Evolutionary conservation across 495 filamentous ascomycete species (phyloP), one percentile per base, ranked within the genome.

Genomic region (Podospora comata): DNA sequence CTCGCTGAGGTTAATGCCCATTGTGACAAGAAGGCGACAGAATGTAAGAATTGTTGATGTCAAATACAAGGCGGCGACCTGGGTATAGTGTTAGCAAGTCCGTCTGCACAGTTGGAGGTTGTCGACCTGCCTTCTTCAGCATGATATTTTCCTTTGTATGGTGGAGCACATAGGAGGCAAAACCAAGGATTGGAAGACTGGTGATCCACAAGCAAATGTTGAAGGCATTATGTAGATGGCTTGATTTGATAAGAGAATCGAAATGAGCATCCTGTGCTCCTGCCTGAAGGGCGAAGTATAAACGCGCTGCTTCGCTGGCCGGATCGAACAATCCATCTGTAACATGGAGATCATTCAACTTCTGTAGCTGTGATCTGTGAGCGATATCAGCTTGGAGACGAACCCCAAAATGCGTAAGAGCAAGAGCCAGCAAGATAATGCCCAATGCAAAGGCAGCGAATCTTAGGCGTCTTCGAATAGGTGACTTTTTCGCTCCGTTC

Each of bases 121-220:
- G 53, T 0, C 13, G 2, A 44, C 61, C 27, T 67, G 72, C 73
- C 20, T 64, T 65, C 53, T 19, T 27, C 20, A 75, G 30, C 5
- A 65, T 13, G 2, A 44, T 15, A 53, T 65, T 30, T 7, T 44
- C 23, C 28, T 39, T 71, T 54, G 64, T 26, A 26, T 64, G 61
- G 58, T 71, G 66, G 7, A 72, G 34, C 7, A 68, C 64, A 19
- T 65, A 68, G 0, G 64, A n/a, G 0, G 62, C 65, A 16, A 54
- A 62, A 1, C 1, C 65, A 18, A 75, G 15, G 5, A 65, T 44
- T 3, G 67, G 62, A 0, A 73, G n/a, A 28, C 53, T 70, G 23
- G 65, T 60, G 32, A 75, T n/a, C 71, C 73, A 75, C 20, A 67
- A 5, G 16, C 73, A 55, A 53, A 75, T 68, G 9, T 56, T 48